Evolutionary conservation across 345 rosid genomes (phyloP), one percentile per base, ranked within the genome.

Genomic region (Eutrema heterophyllum): DNA sequence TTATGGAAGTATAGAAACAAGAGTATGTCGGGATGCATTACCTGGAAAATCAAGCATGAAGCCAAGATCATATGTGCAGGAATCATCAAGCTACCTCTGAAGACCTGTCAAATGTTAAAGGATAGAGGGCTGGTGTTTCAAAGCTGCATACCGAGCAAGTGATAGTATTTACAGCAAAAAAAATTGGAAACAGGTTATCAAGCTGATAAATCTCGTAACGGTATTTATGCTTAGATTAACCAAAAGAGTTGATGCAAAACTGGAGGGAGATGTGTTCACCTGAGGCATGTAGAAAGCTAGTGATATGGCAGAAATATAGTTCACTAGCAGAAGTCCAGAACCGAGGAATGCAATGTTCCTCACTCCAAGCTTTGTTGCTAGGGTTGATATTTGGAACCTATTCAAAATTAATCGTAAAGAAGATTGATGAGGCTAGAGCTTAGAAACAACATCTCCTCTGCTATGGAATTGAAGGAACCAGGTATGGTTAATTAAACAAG

Each of bases 311-410:
- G 89, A 88, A 35, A 88, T 38, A 80, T 94, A 91, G 72, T 91
- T 94, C 72, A 91, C 80, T 69, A 91, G 85, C 77, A 91, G 79
- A 72, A 94, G 91, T 60, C 93, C 96, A 65, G 93, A 84, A 64
- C 97, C 96, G 41, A 94, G 90, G 62, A 89, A 91, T 21, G 96
- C 88, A 75, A 94, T 91, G 72, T 94, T 94, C 84, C 97, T 87
- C 62, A 94, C 95, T 77, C 96, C 98, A 75, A 91, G 96, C 81
- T 80, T 91, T 73, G 96, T 91, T 66, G 97, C 98, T 24, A 94
- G 74, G 15, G 97, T 94, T 70, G 96, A 89, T 82, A 94, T 94
- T 75, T 89, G 87, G 80, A 84, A 94, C 85, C 96, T 94, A 83
- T 77, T 74, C 40, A 56, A 38, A 49, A 59, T 79, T n/a, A 51